Conservation (phyloP, 345 rosid genomes). For the Abelmoschus esculentus region DNA sequence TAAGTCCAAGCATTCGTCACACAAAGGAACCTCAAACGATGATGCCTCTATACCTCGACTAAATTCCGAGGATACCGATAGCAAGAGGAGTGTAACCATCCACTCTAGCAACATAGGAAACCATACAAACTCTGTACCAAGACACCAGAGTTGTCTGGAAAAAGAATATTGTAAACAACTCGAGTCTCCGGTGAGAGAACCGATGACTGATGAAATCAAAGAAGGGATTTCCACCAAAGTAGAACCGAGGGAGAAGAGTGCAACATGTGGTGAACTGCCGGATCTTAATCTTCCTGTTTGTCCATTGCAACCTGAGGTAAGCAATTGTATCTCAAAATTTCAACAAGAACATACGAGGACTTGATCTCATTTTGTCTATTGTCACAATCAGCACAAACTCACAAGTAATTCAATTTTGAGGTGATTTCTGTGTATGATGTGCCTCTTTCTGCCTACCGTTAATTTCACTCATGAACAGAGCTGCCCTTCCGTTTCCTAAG, state of each 20-base stretch:
- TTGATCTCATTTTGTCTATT: neutral
- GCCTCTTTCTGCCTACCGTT: neutral
- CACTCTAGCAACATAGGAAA: slow-evolving; percentile 14
- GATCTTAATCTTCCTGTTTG: slow-evolving; percentile 35
- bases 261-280: slow-evolving; percentile 22
- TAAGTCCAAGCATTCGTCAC: slow-evolving; percentile 16
- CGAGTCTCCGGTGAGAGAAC: slow-evolving; percentile 10
- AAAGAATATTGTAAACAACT: slow-evolving; percentile 13
- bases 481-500: too few relatives aligned
- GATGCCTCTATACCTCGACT: slow-evolving; percentile 14
- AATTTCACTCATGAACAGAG: neutral
- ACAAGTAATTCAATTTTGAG: neutral
- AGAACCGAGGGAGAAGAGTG: slow-evolving; percentile 22
- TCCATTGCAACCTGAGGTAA: slow-evolving; percentile 20
- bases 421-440: neutral
- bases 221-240: slow-evolving; percentile 12
- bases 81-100: slow-evolving; percentile 12
- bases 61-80: slow-evolving; percentile 15
- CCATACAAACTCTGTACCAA: slow-evolving; percentile 11
- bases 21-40: slow-evolving; percentile 14
- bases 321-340: slow-evolving; percentile 8
- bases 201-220: neutral
- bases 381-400: neutral
- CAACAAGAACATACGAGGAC: neutral
- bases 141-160: slow-evolving; percentile 13